A percentile compares a stretch with the other conserved stretches of the same genome.
Conservation (phyloP, 1,284 basidiomycete species). For the Melampsora larici-populina region DNA sequence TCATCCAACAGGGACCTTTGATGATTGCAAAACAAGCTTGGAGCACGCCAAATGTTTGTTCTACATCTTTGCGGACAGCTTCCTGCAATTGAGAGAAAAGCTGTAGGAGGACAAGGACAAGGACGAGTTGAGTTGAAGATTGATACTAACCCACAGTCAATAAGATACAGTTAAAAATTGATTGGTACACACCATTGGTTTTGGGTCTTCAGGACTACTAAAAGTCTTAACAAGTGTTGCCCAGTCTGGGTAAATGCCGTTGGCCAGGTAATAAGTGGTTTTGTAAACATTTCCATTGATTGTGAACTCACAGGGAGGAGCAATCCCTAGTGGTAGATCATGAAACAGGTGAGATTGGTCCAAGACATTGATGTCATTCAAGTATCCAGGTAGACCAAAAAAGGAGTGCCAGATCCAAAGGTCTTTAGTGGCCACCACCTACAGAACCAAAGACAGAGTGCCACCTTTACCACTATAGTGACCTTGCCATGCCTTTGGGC, state of each 20-base stretch:
- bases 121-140: too few relatives aligned
- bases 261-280: background rate
- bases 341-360: background rate
- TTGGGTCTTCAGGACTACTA: background rate
- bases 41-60: too few relatives aligned
- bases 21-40: background rate
- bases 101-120: background rate
- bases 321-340: background rate
- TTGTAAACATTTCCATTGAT: constrained; percentile 2
- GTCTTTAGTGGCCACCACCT: constrained; percentile 2
- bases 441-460: background rate
- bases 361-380: constrained; percentile 2
- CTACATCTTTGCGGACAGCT: constrained; percentile 6
- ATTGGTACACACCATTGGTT: background rate
- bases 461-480: background rate
- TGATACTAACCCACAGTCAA: background rate
- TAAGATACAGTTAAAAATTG: too few relatives aligned
- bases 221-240: background rate
- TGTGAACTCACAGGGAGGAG: background rate
- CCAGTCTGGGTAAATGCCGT: constrained; percentile 9
- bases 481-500: background rate
- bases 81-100: constrained; percentile 11
- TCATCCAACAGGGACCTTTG: background rate
- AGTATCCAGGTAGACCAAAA: background rate
- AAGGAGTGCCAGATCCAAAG: constrained; percentile 9